Evolutionary conservation across 768 basidiomycete species (phyloP).

Genomic region (Trametes meyenii): DNA sequence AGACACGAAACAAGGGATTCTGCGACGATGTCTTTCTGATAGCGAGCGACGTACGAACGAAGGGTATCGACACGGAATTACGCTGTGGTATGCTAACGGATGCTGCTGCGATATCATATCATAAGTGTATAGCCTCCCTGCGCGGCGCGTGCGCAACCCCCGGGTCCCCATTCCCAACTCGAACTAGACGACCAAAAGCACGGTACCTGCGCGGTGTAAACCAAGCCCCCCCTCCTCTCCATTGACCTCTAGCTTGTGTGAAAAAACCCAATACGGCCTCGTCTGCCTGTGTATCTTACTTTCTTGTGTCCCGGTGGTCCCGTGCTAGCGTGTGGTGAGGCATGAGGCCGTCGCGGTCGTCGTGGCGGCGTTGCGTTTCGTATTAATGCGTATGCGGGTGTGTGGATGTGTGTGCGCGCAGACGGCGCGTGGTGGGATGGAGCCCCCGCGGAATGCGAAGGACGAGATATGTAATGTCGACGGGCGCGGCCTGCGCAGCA

Average conservation of each 20-base stretch:
- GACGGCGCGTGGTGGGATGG: no score
- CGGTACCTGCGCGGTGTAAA: background rate
- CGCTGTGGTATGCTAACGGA: slow-evolving; percentile 14
- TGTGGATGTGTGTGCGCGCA: no score
- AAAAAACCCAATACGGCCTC: no score
- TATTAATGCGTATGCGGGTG: background rate
- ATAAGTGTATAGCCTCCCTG: background rate
- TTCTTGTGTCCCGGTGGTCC: background rate
- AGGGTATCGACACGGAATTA: slow-evolving; percentile 14
- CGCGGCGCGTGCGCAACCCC: no score
- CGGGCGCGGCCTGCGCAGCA: no score
- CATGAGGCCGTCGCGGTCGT: slow-evolving; percentile 6
- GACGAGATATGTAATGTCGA: no score
- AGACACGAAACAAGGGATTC: background rate
- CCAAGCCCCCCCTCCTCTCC: no score
- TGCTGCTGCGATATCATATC: background rate
- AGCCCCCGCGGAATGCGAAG: no score
- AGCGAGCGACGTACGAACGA: slow-evolving; percentile 12
- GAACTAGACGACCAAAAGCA: background rate
- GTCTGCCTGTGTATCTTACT: background rate
- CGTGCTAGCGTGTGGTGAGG: slow-evolving; percentile 1
- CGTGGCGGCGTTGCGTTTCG: background rate
- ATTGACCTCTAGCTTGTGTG: no score
- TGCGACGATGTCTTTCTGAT: background rate
- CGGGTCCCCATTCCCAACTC: background rate